Evolutionary conservation across 2,329 filamentous ascomycete genomes (phyloP).

Genomic region (Penicillium polonicum): DNA sequence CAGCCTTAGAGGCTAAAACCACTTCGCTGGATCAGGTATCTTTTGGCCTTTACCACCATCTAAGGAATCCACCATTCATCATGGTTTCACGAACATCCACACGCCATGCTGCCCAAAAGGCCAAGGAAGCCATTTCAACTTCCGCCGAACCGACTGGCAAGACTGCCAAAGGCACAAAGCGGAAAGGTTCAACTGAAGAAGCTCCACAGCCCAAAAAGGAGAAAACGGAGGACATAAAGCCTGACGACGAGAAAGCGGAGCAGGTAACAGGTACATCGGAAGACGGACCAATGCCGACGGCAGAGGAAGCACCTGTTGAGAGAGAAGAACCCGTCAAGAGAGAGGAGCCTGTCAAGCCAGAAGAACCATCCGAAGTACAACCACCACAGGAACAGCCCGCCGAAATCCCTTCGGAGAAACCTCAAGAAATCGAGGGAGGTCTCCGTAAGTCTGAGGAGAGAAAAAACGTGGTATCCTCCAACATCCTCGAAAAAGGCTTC

Average conservation of each 20-base stretch:
- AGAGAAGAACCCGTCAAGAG: constrained; percentile 7
- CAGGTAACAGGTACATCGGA: constrained; percentile 15
- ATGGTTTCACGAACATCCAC: constrained; percentile 42
- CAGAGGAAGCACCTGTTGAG: constrained; percentile 10
- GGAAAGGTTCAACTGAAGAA: constrained; percentile 36
- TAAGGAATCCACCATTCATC: neutral
- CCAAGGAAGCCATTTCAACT: constrained; percentile 42
- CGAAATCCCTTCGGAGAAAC: constrained; percentile 10
- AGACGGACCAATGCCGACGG: constrained; percentile 5
- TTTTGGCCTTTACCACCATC: neutral
- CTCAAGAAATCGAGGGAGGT: constrained; percentile 36
- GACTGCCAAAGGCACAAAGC: constrained; percentile 37
- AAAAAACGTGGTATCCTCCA: constrained; percentile 54
- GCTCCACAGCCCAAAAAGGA: constrained; percentile 39
- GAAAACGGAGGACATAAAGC: constrained; percentile 33
- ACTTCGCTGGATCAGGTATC: too few species aligned
- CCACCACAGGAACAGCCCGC: constrained; percentile 11
- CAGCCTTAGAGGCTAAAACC: neutral
- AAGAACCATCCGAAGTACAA: constrained; percentile 14
- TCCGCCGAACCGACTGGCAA: constrained; percentile 32
- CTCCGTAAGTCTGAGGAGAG: constrained; percentile 53
- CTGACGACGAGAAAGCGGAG: constrained; percentile 7
- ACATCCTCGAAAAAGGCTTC: constrained; percentile 79
- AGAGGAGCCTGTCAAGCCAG: constrained; percentile 6
- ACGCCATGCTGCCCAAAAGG: constrained; percentile 45